These are phyloP conservation scores for Gossypium trilobum DNA, from an alignment of 441 rosid species.

Conservation along the genomic window DNA sequence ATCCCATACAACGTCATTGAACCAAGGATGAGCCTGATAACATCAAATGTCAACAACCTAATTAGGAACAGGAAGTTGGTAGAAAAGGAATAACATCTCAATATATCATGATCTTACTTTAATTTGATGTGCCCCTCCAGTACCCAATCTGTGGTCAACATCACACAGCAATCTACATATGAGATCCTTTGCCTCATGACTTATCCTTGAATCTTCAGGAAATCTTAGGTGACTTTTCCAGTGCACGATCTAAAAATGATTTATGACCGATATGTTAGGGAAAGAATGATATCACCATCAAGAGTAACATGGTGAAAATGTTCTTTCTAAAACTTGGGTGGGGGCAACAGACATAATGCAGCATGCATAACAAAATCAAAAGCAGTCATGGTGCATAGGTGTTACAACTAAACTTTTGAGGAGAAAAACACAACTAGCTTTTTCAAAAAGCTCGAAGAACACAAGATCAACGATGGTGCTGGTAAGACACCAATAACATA, in stretches of 20 bases:
- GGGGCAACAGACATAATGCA: background rate
- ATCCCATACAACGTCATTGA: slow-evolving; percentile 72
- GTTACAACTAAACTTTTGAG: background rate
- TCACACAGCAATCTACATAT: slow-evolving; percentile 76
- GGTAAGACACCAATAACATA: background rate
- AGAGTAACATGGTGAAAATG: background rate
- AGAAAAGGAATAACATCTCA: slow-evolving; percentile 12
- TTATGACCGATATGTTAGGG: background rate
- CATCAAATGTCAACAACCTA: slow-evolving; percentile 22
- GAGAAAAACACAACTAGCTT: background rate
- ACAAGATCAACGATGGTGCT: background rate
- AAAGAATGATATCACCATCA: background rate
- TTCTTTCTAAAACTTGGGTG: background rate
- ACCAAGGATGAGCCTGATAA: slow-evolving; percentile 90
- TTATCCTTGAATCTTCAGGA: slow-evolving; percentile 70
- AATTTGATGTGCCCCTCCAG: slow-evolving; percentile 75
- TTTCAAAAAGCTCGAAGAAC: background rate
- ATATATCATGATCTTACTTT: slow-evolving; percentile 46
- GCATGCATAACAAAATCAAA: background rate
- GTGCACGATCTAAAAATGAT: slow-evolving; percentile 57
- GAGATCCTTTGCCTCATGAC: slow-evolving; percentile 79
- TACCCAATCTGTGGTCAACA: slow-evolving; percentile 85
- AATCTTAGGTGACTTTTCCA: slow-evolving; percentile 85
- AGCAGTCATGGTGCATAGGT: background rate
- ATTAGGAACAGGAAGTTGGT: slow-evolving; percentile 15